These are phyloP conservation scores for Trichoderma lentiforme DNA, from an alignment of 2,329 filamentous ascomycete genomes.

Conservation along the genomic window DNA sequence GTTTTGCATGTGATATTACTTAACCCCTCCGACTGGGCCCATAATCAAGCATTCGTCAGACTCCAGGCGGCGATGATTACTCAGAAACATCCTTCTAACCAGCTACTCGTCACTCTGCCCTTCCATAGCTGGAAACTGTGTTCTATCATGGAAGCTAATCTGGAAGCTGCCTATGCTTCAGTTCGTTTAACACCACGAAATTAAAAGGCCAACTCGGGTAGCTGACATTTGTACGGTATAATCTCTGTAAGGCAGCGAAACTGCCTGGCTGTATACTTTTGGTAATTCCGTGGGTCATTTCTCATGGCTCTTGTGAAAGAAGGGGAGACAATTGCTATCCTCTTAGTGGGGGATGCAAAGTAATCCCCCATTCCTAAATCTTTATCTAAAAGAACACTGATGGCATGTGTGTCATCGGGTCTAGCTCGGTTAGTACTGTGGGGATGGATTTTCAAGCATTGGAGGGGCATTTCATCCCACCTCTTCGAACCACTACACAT, in stretches of 20 bases:
- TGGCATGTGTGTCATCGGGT: background rate
- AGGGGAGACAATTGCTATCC: background rate
- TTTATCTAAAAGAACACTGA: background rate
- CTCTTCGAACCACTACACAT: background rate
- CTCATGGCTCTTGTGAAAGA: background rate
- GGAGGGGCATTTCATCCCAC: slow-evolving; percentile 7
- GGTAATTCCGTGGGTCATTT: background rate
- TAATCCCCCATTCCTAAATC: background rate
- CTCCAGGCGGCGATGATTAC: background rate
- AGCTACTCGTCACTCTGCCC: background rate
- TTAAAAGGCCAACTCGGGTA: background rate
- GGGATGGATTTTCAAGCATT: background rate
- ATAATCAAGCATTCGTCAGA: background rate
- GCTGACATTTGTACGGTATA: background rate
- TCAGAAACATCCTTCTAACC: background rate
- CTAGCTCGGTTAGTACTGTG: background rate
- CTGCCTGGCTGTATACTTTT: background rate
- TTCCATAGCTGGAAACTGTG: background rate
- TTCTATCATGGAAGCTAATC: background rate
- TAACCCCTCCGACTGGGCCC: background rate
- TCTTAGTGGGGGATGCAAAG: background rate
- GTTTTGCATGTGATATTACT: background rate
- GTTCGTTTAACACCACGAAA: background rate
- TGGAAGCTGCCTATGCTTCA: background rate
- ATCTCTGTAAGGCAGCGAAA: background rate